Conservation (phyloP, 306 rosid genomes). For the Cotoneaster glaucophyllus region DNA sequence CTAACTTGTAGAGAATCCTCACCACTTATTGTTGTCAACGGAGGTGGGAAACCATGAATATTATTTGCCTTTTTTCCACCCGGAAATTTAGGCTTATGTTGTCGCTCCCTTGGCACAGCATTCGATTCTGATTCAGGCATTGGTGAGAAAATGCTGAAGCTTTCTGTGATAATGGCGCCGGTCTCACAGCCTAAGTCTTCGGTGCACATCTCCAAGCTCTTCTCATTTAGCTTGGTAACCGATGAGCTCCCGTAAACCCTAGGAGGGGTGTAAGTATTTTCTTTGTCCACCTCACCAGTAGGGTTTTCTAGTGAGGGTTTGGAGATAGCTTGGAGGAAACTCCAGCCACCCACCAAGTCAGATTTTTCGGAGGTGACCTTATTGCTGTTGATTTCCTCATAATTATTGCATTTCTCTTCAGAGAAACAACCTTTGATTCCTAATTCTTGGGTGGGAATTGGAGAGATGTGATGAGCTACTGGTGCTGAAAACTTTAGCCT, state of each 20-base stretch:
- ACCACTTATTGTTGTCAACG: slow-evolving; percentile 89
- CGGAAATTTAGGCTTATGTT: slow-evolving; percentile 17
- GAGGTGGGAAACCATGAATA: slow-evolving; percentile 61
- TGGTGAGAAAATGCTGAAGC: slow-evolving; percentile 27
- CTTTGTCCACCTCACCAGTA: slow-evolving; percentile 12
- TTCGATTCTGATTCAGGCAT: slow-evolving; percentile 10
- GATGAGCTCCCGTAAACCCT: slow-evolving; percentile 38
- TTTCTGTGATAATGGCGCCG: slow-evolving; percentile 55
- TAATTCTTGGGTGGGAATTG: slow-evolving; percentile 31
- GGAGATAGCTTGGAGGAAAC: slow-evolving; percentile 53
- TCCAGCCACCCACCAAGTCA: slow-evolving; percentile 41
- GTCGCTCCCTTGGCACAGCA: slow-evolving; percentile 28
- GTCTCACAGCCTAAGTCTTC: slow-evolving; percentile 85
- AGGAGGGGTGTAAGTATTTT: slow-evolving; percentile 50
- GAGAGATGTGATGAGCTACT: slow-evolving; percentile 20
- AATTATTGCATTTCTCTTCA: slow-evolving; percentile 14
- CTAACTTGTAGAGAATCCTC: slow-evolving; percentile 42
- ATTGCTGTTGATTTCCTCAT: neutral
- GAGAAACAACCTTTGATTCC: slow-evolving; percentile 31
- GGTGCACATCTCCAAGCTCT: slow-evolving; percentile 70
- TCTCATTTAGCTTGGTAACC: slow-evolving; percentile 33
- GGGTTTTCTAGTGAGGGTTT: neutral
- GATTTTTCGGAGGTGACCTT: slow-evolving; percentile 4
- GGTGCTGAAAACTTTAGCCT: slow-evolving; percentile 44
- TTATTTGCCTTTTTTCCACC: slow-evolving; percentile 37